Base-by-base conservation (phyloP, 768 basidiomycete genomes). In the Lactarius deliciosus region DNA sequence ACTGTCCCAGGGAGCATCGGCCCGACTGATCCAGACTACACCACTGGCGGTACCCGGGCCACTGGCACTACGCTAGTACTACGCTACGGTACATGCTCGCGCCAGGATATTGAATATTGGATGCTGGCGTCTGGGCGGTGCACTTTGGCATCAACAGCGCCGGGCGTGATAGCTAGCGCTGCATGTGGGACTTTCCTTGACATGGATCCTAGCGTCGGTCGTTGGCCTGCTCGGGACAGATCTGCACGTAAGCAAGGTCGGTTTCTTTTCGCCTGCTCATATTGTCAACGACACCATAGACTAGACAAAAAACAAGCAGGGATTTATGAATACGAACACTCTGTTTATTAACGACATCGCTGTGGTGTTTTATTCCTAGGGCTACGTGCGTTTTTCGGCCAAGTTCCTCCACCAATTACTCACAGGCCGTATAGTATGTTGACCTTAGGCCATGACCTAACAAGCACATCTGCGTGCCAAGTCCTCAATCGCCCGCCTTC, bases 401-500 rank as follows among this genome's bases (percentile, higher is more conserved):
- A 1, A 40, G 10, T 1, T 2, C 20, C 13, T 34, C 54, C 18
- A 9, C 32, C 57, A 13, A 61, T 66, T 25, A 56, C 50, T 43
- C 40, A 64, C 64, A 13, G 45, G 34, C 60, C 30, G 20, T 10
- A 8, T 69, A 94, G 91, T 86, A 94, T 73, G 90, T 92, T 5
- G 94, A 96, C 72, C 79, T 94, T 16, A 93, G 94, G 2, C 94
- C 94, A 4, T 91, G 92, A 47, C 92, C 93, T 2, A 91, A 92
- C 73, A 79, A 86, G 60, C 25, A 28, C 25, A 28, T 93, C 0
- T 90, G 89, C 34, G 86, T 82, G 7, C 79, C n/a, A n/a, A n/a
- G n/a, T 95, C 47, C 28, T 38, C 25, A 30, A 36, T 6, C 13
- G 18, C 50, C 30, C 43, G 59, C 32, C 34, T 34, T 34, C 34